Percentiles rank a stretch among this genome's conserved stretches.
phyloP scores from a whole-genome alignment of 192 early-diverging fungal genomes.

The Diversispora epigaea region DNA sequence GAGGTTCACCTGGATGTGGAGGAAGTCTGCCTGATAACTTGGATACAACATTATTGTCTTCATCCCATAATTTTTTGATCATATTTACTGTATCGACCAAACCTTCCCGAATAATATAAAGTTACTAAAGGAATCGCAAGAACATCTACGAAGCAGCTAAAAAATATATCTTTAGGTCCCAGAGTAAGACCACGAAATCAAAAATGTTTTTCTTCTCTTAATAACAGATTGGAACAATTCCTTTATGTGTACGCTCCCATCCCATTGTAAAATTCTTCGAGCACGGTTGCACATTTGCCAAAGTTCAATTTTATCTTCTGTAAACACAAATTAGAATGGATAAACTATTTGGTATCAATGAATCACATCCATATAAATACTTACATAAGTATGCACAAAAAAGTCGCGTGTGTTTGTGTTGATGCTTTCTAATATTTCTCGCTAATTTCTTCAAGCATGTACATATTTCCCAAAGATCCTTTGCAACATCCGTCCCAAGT shows the following conservation, averaged over 20 bases:
- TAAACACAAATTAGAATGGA: conserved; percentile 9
- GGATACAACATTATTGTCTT: conserved; percentile 22
- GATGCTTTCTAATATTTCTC: conserved; percentile 2
- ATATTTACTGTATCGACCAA: conserved; percentile 31
- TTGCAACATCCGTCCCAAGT: conserved; percentile 18
- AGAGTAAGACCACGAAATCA: conserved; percentile 29
- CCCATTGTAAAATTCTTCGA: conserved; percentile 25
- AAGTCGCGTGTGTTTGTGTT: neutral
- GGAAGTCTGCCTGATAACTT: conserved; percentile 27
- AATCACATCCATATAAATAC: neutral
- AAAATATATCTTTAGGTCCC: conserved; percentile 30
- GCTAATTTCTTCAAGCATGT: conserved; percentile 18
- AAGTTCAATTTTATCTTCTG: conserved; percentile 16
- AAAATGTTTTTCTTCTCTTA: conserved; percentile 28
- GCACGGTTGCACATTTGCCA: conserved; percentile 25
- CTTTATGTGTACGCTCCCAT: conserved; percentile 27
- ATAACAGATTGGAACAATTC: conserved; percentile 27
- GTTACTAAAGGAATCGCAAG: neutral
- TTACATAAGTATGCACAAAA: conserved; percentile 14
- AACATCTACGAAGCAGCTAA: conserved; percentile 16
- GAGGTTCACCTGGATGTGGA: conserved; percentile 16
- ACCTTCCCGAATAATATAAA: conserved; percentile 17
- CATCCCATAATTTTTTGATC: conserved; percentile 21
- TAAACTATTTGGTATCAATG: conserved; percentile 5
- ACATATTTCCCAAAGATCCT: neutral